Evolutionary conservation across 306 rosid species (phyloP).

Genomic region (Rubus parviflorus): DNA sequence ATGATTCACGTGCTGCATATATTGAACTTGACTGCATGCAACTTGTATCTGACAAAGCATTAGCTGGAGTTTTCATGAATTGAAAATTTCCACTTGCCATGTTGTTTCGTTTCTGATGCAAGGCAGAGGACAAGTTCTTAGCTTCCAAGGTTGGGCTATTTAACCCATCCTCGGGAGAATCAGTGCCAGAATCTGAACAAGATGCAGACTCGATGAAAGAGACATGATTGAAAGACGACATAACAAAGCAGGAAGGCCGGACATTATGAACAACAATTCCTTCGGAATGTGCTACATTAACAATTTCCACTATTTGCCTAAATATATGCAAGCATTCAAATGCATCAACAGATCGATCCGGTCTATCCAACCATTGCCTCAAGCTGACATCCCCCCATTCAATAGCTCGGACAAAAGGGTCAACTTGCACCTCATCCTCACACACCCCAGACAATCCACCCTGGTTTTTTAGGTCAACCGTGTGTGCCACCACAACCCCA

Average conservation of each 20-base stretch:
- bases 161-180: conserved; percentile 63
- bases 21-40: conserved; percentile 82
- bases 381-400: conserved; percentile 86
- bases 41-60: conserved; percentile 68
- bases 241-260: conserved; percentile 92
- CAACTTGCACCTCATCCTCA: conserved; percentile 53
- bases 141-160: conserved; percentile 48
- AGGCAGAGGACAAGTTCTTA: conserved; percentile 43
- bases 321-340: conserved; percentile 83
- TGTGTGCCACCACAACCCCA: conserved; percentile 45
- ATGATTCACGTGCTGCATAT: conserved; percentile 59
- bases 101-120: conserved; percentile 50
- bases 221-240: conserved; percentile 89
- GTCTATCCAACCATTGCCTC: conserved; percentile 95
- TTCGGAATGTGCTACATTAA: conserved; percentile 71
- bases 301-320: conserved; percentile 84
- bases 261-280: conserved; percentile 95
- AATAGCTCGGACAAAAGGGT: conserved; percentile 48
- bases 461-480: conserved; percentile 37
- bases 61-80: conserved; percentile 42
- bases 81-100: conserved; percentile 56
- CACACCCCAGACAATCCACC: conserved; percentile 66
- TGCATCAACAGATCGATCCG: conserved; percentile 63
- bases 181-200: conserved; percentile 90
- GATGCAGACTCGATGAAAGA: conserved; percentile 95